Conservation (phyloP, 306 rosid species). For the Cicer cuneatum region DNA sequence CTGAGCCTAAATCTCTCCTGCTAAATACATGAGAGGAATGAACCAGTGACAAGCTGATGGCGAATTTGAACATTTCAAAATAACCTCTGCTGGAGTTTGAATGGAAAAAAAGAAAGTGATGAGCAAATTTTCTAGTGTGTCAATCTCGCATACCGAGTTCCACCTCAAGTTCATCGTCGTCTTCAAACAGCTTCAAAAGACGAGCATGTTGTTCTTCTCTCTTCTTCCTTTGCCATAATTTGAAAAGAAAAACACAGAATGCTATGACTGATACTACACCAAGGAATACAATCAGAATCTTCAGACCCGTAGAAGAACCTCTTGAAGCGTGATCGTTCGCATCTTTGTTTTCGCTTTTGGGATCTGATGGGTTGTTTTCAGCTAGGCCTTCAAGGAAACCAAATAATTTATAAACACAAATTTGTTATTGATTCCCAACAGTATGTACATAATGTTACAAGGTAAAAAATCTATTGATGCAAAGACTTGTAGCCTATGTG, state of each 20-base stretch:
- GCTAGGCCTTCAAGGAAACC: constrained; percentile 51
- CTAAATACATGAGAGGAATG: constrained; percentile 37
- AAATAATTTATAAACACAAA: not conserved
- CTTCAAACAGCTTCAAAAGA: constrained; percentile 87
- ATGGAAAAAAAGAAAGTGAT: constrained; percentile 33
- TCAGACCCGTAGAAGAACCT: constrained; percentile 59
- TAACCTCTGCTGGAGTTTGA: constrained; percentile 39
- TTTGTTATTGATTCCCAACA: not conserved
- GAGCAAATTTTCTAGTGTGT: constrained; percentile 41
- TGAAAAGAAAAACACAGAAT: constrained; percentile 62
- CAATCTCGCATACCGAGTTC: constrained; percentile 88
- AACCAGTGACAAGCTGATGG: constrained; percentile 30
- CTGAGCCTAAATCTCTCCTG: constrained; percentile 36
- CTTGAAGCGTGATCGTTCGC: constrained; percentile 45
- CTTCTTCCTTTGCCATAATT: constrained; percentile 85
- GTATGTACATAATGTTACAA: not conserved
- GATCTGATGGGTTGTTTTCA: constrained; percentile 48
- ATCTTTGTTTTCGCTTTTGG: constrained; percentile 50
- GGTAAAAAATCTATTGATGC: not conserved
- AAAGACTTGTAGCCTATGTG: not conserved
- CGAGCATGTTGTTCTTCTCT: constrained; percentile 87
- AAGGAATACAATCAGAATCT: constrained; percentile 55
- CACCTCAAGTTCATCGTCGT: constrained; percentile 90
- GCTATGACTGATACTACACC: constrained; percentile 56
- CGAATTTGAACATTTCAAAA: constrained; percentile 38